Evolutionary conservation across 805 yeast species (phyloP), one percentile per base, ranked within the genome.

Genomic region (Teunomyces cretensis): DNA sequence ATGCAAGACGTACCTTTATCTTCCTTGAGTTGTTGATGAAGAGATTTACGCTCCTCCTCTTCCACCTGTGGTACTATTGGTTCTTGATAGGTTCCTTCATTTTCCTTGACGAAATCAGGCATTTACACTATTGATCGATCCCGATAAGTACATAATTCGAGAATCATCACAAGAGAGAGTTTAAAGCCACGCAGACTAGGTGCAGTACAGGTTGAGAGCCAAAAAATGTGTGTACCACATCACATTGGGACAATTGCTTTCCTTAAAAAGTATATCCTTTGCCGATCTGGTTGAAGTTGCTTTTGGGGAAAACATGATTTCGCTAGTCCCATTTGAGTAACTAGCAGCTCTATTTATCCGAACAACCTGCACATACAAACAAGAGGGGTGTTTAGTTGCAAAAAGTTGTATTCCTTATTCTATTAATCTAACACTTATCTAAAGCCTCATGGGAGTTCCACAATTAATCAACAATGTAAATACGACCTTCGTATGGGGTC

Each of bases 401-500:
- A 40, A 40, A 26, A 33, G 28, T 16, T 39, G 22, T 30, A 30
- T 28, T 14, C 12, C 22, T 26, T 26, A 26, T 15, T 35, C 38
- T 35, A 35, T 35, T 17, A 19, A 16, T 33, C 37, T 33, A 35
- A n/a, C 22, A 35, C 28, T n/a, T 35, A 9, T 31, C 15, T 31
- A 6, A 13, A 31, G 33, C 9, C 16, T 31, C 9, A 13, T 31
- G 7, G 1, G 11, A 31, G 33, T n/a, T 31, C 4, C 28, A 5
- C 38, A 22, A 11, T 35, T 35, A 35, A 13, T 54, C 41, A 40
- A 56, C 56, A 32, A 61, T 40, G 58, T 70, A 74, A 11, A 72
- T 57, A 61, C 79, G 70, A 11, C 73, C 76, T 55, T 75, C 80
- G 58, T 69, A 75, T 33, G 79, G 73, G 39, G 60, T 52, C 53